These are phyloP conservation scores for Ormosia emarginata DNA, from an alignment of 306 rosid genomes.

Conservation along the genomic window DNA sequence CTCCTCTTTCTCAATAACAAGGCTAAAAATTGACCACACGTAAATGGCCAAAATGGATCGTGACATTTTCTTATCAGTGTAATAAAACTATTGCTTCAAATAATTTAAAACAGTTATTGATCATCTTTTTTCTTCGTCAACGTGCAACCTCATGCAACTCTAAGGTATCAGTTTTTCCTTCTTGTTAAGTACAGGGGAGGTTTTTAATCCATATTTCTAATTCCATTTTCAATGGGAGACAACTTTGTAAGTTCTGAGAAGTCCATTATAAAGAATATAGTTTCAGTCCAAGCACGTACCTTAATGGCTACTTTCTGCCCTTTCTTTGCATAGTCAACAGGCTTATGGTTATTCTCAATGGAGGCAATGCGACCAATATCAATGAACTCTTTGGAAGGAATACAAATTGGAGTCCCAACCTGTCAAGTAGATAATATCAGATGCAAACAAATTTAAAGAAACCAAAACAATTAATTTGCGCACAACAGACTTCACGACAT, in stretches of 20 bases:
- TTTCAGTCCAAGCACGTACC: constrained; percentile 44
- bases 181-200: neutral
- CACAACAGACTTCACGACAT: neutral
- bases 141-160: neutral
- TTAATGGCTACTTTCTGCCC: constrained; percentile 87
- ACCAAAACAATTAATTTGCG: neutral
- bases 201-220: constrained; percentile 4
- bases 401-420: constrained; percentile 94
- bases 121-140: neutral
- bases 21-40: neutral
- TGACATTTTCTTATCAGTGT: neutral
- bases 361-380: constrained; percentile 87
- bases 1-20: neutral
- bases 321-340: constrained; percentile 88
- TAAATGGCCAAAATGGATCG: neutral
- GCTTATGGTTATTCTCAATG: constrained; percentile 82
- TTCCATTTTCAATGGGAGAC: neutral
- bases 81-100: neutral
- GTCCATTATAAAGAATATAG: neutral
- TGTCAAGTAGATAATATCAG: constrained; percentile 38
- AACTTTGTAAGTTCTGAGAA: neutral
- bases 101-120: neutral
- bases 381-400: constrained; percentile 81
- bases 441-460: neutral
- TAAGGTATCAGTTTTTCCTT: neutral